Conservation (phyloP, 1,284 basidiomycete genomes). For the Xerocomus nothofagi region DNA sequence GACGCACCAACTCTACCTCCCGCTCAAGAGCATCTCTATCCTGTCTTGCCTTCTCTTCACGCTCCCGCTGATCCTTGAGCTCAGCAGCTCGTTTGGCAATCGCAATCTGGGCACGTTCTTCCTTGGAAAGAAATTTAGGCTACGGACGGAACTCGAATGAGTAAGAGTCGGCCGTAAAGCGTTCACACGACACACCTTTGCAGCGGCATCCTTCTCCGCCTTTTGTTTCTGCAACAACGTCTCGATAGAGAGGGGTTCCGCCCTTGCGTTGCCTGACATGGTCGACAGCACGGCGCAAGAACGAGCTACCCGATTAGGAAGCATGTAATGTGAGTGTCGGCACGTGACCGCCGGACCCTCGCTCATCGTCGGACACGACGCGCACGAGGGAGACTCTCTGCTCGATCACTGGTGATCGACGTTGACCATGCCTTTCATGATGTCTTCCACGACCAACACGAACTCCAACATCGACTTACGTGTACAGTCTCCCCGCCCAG, state of each 20-base stretch:
- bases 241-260: conserved; percentile 81
- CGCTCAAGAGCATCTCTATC: conserved; percentile 72
- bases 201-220: conserved; percentile 82
- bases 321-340: neutral
- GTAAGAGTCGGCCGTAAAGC: neutral
- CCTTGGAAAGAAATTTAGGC: conserved; percentile 89
- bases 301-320: conserved; percentile 18
- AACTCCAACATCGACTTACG: conserved; percentile 26
- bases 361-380: conserved; percentile 29
- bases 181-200: conserved; percentile 58
- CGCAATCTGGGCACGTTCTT: conserved; percentile 84
- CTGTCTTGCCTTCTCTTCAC: conserved; percentile 53
- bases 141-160: conserved; percentile 33
- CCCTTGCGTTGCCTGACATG: conserved; percentile 38
- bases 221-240: conserved; percentile 83
- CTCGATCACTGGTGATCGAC: conserved; percentile 25
- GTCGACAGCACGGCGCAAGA: neutral
- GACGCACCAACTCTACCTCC: conserved; percentile 69
- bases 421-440: conserved; percentile 19
- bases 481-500: conserved; percentile 51
- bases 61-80: conserved; percentile 67
- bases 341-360: conserved; percentile 26
- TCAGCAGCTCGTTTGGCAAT: conserved; percentile 83
- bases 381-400: conserved; percentile 13
- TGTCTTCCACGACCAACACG: conserved; percentile 23